Evolutionary conservation across 257 asterid genomes (phyloP), one percentile per base, ranked within the genome.

Genomic region (Solanum dulcamara): DNA sequence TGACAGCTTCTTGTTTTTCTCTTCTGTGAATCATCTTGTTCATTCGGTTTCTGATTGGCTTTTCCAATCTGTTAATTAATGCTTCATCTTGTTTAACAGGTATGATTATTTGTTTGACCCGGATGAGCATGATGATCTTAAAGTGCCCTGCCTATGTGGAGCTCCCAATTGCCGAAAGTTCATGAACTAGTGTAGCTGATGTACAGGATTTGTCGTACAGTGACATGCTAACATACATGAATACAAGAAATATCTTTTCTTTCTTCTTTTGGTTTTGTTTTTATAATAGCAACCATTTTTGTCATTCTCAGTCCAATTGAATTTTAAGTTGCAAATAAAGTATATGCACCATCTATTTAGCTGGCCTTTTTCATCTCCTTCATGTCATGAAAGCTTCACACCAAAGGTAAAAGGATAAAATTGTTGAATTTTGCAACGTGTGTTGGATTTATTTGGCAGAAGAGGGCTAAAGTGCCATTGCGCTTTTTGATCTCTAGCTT

Each of bases 101-200:
- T 95, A 97, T 2, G 97, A 97, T 86, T 97, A 97, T 91, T 84
- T 89, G 92, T 97, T 97, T 80, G 99, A 97, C 64, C 94, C 98
- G 0, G 98, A 97, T 8, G 98, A 93, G 87, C 92, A 48, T 1
- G 99, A 95, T n/a, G 99, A 97, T 12, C 94, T 85, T 51, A 97
- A 90, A 91, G 97, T 97, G 53, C 99, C 96, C 37, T 97, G 99
- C 93, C 74, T 89, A 81, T 95, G 99, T 87, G 81, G 86, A 80
- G 93, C 99, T 86, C 88, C 92, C 5, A 97, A 91, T 92, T 97
- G 99, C 92, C 77, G 96, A 87, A 93, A 87, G 86, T 97, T 92
- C 70, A 91, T 97, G 93, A 95, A 97, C 88, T 97, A 90, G 91
- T 72, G 37, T 40, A 62, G 74, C 40, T 22, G 83, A 44, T 59